These are phyloP conservation scores for Monilinia laxa DNA, from an alignment of 2,329 filamentous ascomycete species.

Conservation along the genomic window DNA sequence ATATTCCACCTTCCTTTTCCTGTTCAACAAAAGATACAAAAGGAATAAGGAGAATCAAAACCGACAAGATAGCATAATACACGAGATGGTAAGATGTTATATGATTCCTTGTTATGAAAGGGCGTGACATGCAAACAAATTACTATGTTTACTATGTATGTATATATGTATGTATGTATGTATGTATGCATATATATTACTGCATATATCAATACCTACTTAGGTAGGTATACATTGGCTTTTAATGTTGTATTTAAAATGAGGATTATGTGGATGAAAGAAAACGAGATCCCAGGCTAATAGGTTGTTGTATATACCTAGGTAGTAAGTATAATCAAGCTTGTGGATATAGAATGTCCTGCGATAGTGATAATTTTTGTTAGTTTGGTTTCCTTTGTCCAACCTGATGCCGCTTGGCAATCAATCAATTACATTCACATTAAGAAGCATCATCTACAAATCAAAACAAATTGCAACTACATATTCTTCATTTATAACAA, in stretches of 20 bases:
- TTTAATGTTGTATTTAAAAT: neutral
- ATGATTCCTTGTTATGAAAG: too few relatives aligned
- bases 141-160: too few relatives aligned
- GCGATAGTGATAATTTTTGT: neutral
- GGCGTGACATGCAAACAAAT: too few relatives aligned
- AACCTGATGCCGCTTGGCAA: neutral
- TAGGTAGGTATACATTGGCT: too few relatives aligned
- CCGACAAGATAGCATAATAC: too few relatives aligned
- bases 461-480: neutral
- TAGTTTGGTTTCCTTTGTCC: neutral
- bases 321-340: neutral
- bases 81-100: too few relatives aligned
- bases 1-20: too few relatives aligned
- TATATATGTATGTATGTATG: neutral
- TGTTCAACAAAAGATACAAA: too few relatives aligned
- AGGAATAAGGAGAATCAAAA: too few relatives aligned
- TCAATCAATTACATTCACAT: neutral
- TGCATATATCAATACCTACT: neutral
- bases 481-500: conserved; percentile 11
- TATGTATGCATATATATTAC: neutral
- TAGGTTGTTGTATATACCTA: neutral
- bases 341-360: neutral
- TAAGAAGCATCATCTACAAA: neutral
- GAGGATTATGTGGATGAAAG: neutral
- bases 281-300: neutral